These are phyloP conservation scores for Fusarium protoensiforme DNA, from an alignment of 2,329 filamentous ascomycete genomes.

Conservation along the genomic window DNA sequence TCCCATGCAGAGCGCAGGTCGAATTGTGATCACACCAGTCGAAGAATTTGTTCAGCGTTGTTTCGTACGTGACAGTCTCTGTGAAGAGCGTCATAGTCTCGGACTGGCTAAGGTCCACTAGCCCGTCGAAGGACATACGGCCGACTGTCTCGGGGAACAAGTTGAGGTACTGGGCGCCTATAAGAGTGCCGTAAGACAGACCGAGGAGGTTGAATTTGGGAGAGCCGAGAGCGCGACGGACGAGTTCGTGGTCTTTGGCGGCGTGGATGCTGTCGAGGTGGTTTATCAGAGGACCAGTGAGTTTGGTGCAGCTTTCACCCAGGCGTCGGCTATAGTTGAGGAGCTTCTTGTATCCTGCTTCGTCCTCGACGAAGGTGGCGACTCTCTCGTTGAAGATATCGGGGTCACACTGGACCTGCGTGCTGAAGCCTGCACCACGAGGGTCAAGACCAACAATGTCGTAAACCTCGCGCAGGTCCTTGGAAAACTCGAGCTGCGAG, in stretches of 20 bases:
- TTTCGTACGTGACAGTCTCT: conserved; percentile 28
- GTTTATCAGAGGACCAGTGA: conserved; percentile 37
- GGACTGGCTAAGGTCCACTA: conserved; percentile 40
- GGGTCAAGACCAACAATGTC: conserved; percentile 58
- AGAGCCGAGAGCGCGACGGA: conserved; percentile 34
- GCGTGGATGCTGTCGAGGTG: conserved; percentile 38
- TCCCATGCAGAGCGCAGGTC: conserved; percentile 34
- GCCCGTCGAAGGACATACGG: conserved; percentile 43
- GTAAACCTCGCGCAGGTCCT: conserved; percentile 42
- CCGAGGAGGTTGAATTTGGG: conserved; percentile 48
- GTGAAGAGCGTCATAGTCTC: conserved; percentile 24
- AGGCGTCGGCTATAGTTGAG: conserved; percentile 22
- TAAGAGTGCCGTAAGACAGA: conserved; percentile 50
- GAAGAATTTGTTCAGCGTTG: conserved; percentile 33
- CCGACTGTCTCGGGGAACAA: conserved; percentile 43
- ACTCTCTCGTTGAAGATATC: conserved; percentile 36
- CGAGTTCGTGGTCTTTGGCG: conserved; percentile 38
- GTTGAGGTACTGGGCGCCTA: conserved; percentile 48
- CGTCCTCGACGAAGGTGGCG: conserved; percentile 3
- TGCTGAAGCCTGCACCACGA: conserved; percentile 55
- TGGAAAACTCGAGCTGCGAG: conserved; percentile 16
- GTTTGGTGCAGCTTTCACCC: conserved; percentile 35
- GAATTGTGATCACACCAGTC: conserved; percentile 34
- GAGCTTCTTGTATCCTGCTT: conserved; percentile 11
- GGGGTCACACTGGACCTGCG: conserved; percentile 52